phyloP scores from a whole-genome alignment of 768 basidiomycete genomes.

The Pholiota conissans region DNA sequence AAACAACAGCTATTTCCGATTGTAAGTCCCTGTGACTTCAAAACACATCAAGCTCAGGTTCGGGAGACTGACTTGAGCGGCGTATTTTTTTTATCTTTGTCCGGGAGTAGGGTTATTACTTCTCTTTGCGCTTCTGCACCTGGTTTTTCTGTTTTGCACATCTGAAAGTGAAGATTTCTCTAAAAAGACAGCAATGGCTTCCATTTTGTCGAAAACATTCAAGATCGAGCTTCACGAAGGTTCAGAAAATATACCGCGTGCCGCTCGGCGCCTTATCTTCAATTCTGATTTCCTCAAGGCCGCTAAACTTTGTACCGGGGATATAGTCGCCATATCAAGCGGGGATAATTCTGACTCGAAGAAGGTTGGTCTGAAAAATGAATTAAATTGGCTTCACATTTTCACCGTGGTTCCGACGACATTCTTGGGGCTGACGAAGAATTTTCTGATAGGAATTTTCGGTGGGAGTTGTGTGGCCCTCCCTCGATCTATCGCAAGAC shows the following conservation, averaged over 20 bases:
- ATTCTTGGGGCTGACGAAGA: not conserved
- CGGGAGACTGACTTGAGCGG: conserved; percentile 4
- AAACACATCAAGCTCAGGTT: conserved; percentile 9
- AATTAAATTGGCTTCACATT: not conserved
- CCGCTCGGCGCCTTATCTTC: conserved; percentile 62
- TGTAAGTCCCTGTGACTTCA: conserved; percentile 12
- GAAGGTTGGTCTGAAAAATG: conserved; percentile 22
- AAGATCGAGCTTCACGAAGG: conserved; percentile 35
- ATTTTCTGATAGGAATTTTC: conserved; percentile 50
- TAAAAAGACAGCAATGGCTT: conserved; percentile 12
- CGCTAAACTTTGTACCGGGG: conserved; percentile 65
- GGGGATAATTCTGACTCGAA: conserved; percentile 23
- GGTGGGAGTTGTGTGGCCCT: conserved; percentile 79
- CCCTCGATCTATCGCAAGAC: conserved; percentile 55
- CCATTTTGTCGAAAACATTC: conserved; percentile 37
- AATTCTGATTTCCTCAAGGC: conserved; percentile 62
- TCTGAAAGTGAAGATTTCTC: not conserved
- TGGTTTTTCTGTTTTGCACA: not conserved
- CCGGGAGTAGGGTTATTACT: not conserved
- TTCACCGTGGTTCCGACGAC: not conserved
- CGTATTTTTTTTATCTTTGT: not conserved
- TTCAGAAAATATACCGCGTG: conserved; percentile 44
- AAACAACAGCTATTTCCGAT: not conserved
- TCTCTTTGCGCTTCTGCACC: not conserved
- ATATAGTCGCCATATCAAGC: conserved; percentile 57